Evolutionary conservation across 306 rosid species (phyloP).

Genomic region (Cicer bijugum): DNA sequence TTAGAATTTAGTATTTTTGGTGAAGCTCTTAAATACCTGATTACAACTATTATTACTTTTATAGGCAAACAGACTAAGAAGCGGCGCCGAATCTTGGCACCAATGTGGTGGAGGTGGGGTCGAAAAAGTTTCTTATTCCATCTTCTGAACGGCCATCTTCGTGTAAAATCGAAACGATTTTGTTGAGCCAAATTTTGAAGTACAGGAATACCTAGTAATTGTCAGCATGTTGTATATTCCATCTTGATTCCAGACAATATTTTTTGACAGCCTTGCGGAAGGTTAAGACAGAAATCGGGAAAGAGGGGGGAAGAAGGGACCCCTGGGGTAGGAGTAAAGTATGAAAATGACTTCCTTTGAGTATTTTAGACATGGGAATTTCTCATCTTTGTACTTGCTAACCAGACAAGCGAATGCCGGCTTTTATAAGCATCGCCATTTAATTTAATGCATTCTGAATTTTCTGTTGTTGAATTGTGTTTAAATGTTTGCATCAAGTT

Average conservation of each 20-base stretch:
- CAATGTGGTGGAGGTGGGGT: constrained; percentile 64
- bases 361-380: constrained; percentile 7
- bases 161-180: constrained; percentile 49
- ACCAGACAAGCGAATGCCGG: not conserved
- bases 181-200: constrained; percentile 43
- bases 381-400: not conserved
- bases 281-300: constrained; percentile 30
- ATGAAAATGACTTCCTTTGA: constrained; percentile 14
- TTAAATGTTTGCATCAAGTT: not conserved
- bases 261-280: constrained; percentile 39
- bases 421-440: not conserved
- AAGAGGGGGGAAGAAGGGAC: not conserved
- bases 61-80: constrained; percentile 62
- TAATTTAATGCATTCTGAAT: not conserved
- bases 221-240: constrained; percentile 53
- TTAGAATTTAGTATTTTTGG: not conserved
- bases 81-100: constrained; percentile 50
- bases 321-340: not conserved
- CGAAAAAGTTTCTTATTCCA: constrained; percentile 51
- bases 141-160: constrained; percentile 50
- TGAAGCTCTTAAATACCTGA: constrained; percentile 34
- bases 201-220: constrained; percentile 39
- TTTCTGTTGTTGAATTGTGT: not conserved
- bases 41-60: constrained; percentile 2
- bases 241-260: constrained; percentile 39